phyloP scores from a whole-genome alignment of 257 asterid species.

The Solanum sitiens region DNA sequence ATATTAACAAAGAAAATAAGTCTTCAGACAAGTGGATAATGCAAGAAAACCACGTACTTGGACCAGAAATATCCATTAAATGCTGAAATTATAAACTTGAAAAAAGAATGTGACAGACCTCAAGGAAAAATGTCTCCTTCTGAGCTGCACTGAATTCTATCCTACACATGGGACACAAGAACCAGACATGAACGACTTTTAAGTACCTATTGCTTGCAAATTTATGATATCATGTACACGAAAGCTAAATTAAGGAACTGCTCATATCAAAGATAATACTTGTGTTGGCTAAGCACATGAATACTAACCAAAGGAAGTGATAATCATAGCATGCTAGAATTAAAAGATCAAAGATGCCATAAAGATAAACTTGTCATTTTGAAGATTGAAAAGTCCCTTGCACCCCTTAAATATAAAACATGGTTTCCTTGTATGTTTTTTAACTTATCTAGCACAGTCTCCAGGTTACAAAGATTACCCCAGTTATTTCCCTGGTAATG shows the following conservation, averaged over 20 bases:
- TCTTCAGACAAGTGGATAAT: neutral
- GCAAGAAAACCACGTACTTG: neutral
- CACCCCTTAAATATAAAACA: neutral
- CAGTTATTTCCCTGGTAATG: neutral
- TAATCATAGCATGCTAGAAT: neutral
- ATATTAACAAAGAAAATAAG: neutral
- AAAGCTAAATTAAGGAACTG: neutral
- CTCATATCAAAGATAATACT: neutral
- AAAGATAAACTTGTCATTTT: neutral
- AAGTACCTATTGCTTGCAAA: neutral
- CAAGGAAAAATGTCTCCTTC: conserved; percentile 66
- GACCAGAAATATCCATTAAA: neutral
- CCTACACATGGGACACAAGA: conserved; percentile 40
- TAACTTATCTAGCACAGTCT: neutral
- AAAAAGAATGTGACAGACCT: conserved; percentile 34
- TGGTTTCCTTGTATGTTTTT: neutral
- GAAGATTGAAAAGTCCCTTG: neutral
- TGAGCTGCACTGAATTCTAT: conserved; percentile 66
- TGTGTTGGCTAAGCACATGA: neutral
- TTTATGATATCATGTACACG: neutral
- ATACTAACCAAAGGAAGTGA: neutral
- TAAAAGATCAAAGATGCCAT: neutral
- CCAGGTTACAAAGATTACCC: neutral
- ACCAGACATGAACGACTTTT: neutral
- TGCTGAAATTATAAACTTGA: neutral